A percentile compares a stretch with the other conserved stretches of the same genome.
phyloP scores from a whole-genome alignment of 1,284 basidiomycete genomes.

The Pascua guehoae region DNA sequence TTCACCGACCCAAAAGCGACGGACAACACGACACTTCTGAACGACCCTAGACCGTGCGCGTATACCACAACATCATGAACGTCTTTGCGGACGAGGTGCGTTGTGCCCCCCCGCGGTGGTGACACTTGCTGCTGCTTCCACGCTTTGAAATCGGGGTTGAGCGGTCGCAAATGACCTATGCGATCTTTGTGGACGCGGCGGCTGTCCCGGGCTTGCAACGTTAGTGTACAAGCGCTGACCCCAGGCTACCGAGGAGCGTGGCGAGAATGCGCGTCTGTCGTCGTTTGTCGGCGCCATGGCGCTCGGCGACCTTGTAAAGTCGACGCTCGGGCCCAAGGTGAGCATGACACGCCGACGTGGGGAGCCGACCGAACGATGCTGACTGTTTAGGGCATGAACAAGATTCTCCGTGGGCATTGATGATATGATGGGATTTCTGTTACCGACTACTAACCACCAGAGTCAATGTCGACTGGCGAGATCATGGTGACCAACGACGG shows the following conservation, averaged over 20 bases:
- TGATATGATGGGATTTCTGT: background rate
- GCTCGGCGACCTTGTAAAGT: conserved; percentile 95
- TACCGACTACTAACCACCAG: conserved; percentile 49
- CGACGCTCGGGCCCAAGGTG: conserved; percentile 94
- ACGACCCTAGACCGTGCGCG: no score
- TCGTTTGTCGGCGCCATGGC: conserved; percentile 97
- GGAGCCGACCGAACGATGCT: background rate
- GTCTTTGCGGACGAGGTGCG: conserved; percentile 50
- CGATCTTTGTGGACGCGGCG: background rate
- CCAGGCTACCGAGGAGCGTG: conserved; percentile 92
- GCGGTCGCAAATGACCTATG: background rate
- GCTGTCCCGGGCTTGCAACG: background rate
- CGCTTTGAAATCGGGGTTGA: background rate
- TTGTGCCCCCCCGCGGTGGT: conserved; percentile 3
- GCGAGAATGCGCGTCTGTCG: conserved; percentile 97
- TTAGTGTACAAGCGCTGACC: background rate
- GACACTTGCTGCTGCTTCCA: no score
- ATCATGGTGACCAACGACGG: conserved; percentile 99
- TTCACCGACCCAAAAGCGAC: no score
- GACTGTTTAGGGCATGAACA: conserved; percentile 52
- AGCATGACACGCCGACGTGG: background rate
- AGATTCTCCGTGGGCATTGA: conserved; percentile 44
- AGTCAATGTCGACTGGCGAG: conserved; percentile 85
- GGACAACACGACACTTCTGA: no score
- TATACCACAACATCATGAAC: conserved; percentile 39